phyloP scores from a whole-genome alignment of 1,139 yeast genomes.

The Geotrichum citri-aurantii region DNA sequence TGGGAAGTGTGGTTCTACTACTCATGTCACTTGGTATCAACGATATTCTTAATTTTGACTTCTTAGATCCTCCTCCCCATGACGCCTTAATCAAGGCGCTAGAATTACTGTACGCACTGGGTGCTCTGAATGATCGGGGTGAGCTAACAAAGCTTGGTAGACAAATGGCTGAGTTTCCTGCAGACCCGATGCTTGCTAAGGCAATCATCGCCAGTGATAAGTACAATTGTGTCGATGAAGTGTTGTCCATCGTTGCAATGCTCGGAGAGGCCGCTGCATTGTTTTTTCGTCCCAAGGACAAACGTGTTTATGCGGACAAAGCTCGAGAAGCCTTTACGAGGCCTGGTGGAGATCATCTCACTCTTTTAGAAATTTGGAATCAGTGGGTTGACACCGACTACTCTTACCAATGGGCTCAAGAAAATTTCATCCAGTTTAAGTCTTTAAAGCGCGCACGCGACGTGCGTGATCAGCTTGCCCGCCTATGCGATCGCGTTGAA shows the following conservation, averaged over 20 bases:
- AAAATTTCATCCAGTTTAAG: constrained; percentile 71
- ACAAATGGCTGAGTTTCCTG: constrained; percentile 87
- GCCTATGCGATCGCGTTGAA: constrained; percentile 59
- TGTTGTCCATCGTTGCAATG: constrained; percentile 71
- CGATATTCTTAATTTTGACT: constrained; percentile 76
- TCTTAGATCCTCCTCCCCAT: constrained; percentile 78
- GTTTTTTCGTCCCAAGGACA: constrained; percentile 69
- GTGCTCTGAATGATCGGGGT: constrained; percentile 81
- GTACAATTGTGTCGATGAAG: constrained; percentile 56
- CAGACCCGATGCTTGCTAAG: constrained; percentile 85
- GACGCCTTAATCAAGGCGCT: constrained; percentile 69
- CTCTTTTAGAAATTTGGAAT: constrained; percentile 66
- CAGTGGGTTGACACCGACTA: constrained; percentile 70
- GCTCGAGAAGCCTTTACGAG: constrained; percentile 51
- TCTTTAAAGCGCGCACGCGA: constrained; percentile 65
- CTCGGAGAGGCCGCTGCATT: constrained; percentile 72
- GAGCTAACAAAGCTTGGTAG: constrained; percentile 72
- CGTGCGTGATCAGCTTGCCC: constrained; percentile 63
- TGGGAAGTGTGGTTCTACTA: constrained; percentile 67
- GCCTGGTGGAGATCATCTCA: constrained; percentile 71
- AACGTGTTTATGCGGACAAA: constrained; percentile 58
- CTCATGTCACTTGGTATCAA: constrained; percentile 76
- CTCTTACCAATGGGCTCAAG: constrained; percentile 82
- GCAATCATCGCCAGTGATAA: constrained; percentile 59
- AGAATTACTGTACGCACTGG: constrained; percentile 74